Conservation (phyloP, 2,329 filamentous ascomycete genomes). For the Penicillium sp. region DNA sequence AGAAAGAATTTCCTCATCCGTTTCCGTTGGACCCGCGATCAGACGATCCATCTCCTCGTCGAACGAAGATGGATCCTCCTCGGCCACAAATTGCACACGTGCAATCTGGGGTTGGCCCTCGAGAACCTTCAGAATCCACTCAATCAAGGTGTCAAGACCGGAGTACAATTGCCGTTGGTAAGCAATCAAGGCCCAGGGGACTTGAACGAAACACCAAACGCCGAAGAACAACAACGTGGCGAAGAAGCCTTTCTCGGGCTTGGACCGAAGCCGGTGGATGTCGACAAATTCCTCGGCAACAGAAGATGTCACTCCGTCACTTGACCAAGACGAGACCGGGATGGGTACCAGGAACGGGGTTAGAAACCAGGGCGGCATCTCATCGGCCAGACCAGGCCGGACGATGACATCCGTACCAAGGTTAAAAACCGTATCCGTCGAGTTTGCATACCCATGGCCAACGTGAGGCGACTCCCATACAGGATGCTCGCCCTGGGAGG, state of each 20-base stretch:
- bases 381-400: neutral
- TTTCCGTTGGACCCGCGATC: neutral
- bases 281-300: neutral
- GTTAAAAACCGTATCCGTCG: neutral
- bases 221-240: neutral
- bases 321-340: neutral
- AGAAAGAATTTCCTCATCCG: neutral
- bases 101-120: conserved; percentile 1
- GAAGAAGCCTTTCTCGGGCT: neutral
- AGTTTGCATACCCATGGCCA: neutral
- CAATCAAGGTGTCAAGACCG: neutral
- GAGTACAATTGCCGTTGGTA: neutral
- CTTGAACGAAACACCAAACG: neutral
- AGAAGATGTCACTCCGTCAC: neutral
- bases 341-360: conserved; percentile 1
- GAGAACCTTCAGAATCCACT: neutral
- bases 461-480: neutral
- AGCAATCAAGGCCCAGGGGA: neutral
- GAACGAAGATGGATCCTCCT: neutral
- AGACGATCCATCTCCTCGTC: neutral
- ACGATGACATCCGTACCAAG: neutral
- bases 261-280: neutral
- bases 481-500: neutral
- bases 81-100: neutral
- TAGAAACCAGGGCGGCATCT: neutral